Evolutionary conservation across 805 yeast species (phyloP).

Genomic region (Debaryomyces tyrocola): DNA sequence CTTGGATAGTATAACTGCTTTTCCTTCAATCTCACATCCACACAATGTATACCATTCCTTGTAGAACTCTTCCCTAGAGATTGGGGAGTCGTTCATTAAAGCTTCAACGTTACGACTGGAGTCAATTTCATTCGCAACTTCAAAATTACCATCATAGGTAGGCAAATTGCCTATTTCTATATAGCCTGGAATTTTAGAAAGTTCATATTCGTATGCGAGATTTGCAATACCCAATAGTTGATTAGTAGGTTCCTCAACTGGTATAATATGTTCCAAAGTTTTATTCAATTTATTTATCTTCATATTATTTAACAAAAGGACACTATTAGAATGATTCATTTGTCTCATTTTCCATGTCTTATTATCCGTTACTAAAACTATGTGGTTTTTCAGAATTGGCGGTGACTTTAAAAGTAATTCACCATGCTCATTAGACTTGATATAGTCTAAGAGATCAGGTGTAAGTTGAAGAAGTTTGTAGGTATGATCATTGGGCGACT

Average conservation of each 20-base stretch:
- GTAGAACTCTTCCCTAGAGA: constrained; percentile 56
- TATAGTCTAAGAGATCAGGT: constrained; percentile 44
- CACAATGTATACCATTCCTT: constrained; percentile 50
- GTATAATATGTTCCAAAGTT: background rate
- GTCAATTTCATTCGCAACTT: background rate
- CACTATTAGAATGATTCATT: constrained; percentile 85
- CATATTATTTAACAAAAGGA: constrained; percentile 49
- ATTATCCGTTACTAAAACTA: constrained; percentile 60
- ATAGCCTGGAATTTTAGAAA: constrained; percentile 20
- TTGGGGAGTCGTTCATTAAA: constrained; percentile 46
- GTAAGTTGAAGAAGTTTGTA: constrained; percentile 55
- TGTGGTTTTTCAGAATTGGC: constrained; percentile 27
- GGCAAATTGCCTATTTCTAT: constrained; percentile 34
- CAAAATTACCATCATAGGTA: constrained; percentile 15
- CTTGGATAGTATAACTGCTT: constrained; percentile 31
- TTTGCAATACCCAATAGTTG: constrained; percentile 27
- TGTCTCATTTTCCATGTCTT: constrained; percentile 69
- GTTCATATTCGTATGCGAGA: constrained; percentile 37
- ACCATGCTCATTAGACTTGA: constrained; percentile 22
- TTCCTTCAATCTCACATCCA: constrained; percentile 56
- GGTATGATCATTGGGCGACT: constrained; percentile 14
- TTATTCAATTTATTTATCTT: constrained; percentile 5
- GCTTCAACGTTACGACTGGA: constrained; percentile 24
- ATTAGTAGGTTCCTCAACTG: constrained; percentile 5
- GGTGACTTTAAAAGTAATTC: constrained; percentile 40